phyloP scores from a whole-genome alignment of 192 early-diverging fungal species.

The Kickxella alabastrina region DNA sequence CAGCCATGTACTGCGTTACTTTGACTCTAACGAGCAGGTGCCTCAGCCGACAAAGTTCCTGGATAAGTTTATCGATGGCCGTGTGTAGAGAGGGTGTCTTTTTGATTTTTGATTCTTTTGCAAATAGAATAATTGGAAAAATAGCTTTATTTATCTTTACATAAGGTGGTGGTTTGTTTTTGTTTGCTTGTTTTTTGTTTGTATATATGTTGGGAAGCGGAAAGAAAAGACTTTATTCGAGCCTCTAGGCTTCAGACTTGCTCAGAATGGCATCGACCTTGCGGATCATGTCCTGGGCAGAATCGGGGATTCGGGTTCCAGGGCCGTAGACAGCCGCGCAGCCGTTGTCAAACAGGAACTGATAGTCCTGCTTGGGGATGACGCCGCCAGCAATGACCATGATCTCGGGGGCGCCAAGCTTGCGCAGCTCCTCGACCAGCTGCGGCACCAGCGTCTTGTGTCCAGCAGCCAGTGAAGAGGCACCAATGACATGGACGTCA shows the following conservation, averaged over 20 bases:
- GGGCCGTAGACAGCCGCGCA: slow-evolving; percentile 83
- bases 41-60: slow-evolving; percentile 70
- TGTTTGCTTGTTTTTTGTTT: no score
- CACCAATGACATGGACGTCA: slow-evolving; percentile 85
- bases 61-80: slow-evolving; percentile 76
- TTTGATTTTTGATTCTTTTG: no score
- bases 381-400: slow-evolving; percentile 81
- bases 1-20: slow-evolving; percentile 84
- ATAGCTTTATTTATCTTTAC: no score
- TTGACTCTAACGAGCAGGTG: slow-evolving; percentile 67
- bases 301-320: slow-evolving; percentile 80
- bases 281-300: slow-evolving; percentile 73
- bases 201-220: no score
- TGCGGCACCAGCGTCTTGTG: slow-evolving; percentile 85
- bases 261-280: slow-evolving; percentile 63
- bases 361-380: slow-evolving; percentile 85
- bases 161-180: not conserved
- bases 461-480: slow-evolving; percentile 83
- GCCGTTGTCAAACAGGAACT: slow-evolving; percentile 74
- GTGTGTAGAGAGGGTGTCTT: slow-evolving; percentile 24
- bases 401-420: slow-evolving; percentile 69
- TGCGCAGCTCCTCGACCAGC: slow-evolving; percentile 71
- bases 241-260: slow-evolving; percentile 3
- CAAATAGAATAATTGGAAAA: no score
- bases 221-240: no score